Evolutionary conservation across 768 basidiomycete species (phyloP).

Genomic region (Lentinus brumalis): DNA sequence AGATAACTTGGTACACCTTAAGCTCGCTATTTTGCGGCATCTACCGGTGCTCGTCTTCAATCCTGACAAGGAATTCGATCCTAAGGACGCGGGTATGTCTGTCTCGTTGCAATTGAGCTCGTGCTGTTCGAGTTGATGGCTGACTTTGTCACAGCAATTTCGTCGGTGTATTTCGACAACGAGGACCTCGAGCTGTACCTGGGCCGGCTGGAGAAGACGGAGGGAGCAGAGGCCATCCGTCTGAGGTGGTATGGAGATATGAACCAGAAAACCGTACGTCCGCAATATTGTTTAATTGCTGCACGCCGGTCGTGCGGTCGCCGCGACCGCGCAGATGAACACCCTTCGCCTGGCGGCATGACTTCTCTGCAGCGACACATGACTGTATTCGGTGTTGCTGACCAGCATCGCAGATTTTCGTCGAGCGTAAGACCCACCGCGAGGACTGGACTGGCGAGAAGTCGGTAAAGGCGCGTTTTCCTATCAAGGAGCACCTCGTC

Average conservation of each 20-base stretch:
- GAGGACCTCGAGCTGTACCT: slow-evolving; percentile 95
- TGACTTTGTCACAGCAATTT: slow-evolving; percentile 64
- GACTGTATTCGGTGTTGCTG: not conserved
- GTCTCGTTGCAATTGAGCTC: not conserved
- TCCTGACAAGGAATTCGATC: slow-evolving; percentile 42
- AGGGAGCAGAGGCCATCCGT: slow-evolving; percentile 96
- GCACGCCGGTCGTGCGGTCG: too few species aligned
- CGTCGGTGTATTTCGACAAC: slow-evolving; percentile 97
- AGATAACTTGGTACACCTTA: slow-evolving; percentile 35
- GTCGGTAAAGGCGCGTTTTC: slow-evolving; percentile 95
- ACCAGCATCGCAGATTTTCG: slow-evolving; percentile 60
- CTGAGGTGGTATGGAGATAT: slow-evolving; percentile 97
- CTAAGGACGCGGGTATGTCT: slow-evolving; percentile 69
- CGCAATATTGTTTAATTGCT: too few species aligned
- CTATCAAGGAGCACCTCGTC: slow-evolving; percentile 90
- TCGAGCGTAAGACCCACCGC: slow-evolving; percentile 89
- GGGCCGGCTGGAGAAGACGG: slow-evolving; percentile 96
- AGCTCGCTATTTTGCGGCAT: slow-evolving; percentile 89
- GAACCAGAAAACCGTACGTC: slow-evolving; percentile 70
- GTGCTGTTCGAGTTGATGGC: not conserved
- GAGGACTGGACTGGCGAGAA: slow-evolving; percentile 99
- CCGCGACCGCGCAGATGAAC: too few species aligned
- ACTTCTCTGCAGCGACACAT: not conserved
- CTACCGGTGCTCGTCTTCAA: slow-evolving; percentile 72
- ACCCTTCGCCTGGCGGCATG: too few species aligned